Percentiles rank a stretch among this genome's conserved stretches.
Evolutionary conservation across 2,329 filamentous ascomycete species (phyloP).

Genomic region (Sordariomycetes sp.): DNA sequence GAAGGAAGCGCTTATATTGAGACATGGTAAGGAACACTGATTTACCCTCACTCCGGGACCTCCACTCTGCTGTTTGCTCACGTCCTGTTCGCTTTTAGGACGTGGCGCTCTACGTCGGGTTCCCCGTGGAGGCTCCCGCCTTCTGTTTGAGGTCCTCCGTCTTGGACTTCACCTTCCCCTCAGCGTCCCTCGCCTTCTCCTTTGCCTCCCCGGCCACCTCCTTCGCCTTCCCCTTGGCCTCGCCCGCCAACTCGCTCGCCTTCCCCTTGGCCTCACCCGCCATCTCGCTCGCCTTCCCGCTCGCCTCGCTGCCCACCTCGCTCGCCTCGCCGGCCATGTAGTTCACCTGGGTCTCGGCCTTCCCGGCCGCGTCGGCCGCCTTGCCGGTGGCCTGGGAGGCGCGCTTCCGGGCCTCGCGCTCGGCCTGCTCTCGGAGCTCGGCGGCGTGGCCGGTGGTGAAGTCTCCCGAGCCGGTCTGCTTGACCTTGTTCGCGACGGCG

Average conservation of each 20-base stretch:
- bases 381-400: slow-evolving; percentile 28
- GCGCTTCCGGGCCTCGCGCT: slow-evolving; percentile 24
- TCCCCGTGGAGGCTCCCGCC: slow-evolving; percentile 23
- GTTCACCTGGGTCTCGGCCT: slow-evolving; percentile 32
- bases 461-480: slow-evolving; percentile 31
- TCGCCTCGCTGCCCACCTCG: slow-evolving; percentile 18
- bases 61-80: not conserved
- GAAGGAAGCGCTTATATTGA: not conserved
- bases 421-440: slow-evolving; percentile 22
- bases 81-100: too few species aligned
- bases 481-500: slow-evolving; percentile 32
- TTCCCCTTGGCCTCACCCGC: slow-evolving; percentile 28
- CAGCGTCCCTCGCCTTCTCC: slow-evolving; percentile 30
- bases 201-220: slow-evolving; percentile 29
- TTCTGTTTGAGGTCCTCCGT: slow-evolving; percentile 29
- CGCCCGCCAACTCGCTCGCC: slow-evolving; percentile 28
- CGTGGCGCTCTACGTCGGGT: not conserved
- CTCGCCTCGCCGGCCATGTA: slow-evolving; percentile 1
- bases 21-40: not conserved
- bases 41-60: slow-evolving; percentile 8
- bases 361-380: slow-evolving; percentile 29
- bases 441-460: slow-evolving; percentile 21
- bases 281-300: slow-evolving; percentile 24
- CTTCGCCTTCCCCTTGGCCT: slow-evolving; percentile 30
- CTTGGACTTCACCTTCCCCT: slow-evolving; percentile 27